A percentile compares a stretch with the other conserved stretches of the same genome.
These are phyloP conservation scores for Colletotrichum liaoningense DNA, from an alignment of 2,329 filamentous ascomycete species.

Conservation along the genomic window DNA sequence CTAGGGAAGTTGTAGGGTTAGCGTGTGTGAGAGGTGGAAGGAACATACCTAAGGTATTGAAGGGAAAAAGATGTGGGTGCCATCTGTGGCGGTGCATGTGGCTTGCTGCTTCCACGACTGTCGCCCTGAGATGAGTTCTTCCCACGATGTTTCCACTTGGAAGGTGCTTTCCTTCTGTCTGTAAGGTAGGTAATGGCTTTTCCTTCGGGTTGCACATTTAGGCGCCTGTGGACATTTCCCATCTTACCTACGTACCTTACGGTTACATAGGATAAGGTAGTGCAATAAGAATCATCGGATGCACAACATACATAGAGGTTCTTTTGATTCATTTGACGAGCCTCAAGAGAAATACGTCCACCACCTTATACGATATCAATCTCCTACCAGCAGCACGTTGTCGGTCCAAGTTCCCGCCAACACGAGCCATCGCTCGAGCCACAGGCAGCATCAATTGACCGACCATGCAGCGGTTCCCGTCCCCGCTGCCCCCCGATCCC, in stretches of 20 bases:
- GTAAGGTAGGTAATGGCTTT: background rate
- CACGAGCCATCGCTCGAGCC: constrained; percentile 12
- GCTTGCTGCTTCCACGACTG: constrained; percentile 10
- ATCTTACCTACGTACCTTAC: too few relatives aligned
- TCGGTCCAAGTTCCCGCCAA: background rate
- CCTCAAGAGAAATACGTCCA: background rate
- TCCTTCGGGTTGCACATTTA: background rate
- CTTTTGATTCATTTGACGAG: background rate
- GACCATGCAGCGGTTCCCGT: constrained; percentile 26
- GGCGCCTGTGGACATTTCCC: too few relatives aligned
- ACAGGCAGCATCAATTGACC: constrained; percentile 11
- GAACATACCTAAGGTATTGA: background rate
- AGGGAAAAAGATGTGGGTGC: background rate
- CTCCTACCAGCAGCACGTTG: background rate
- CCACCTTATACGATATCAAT: background rate
- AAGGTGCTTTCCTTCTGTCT: background rate
- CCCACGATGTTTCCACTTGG: background rate
- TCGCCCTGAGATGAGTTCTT: background rate
- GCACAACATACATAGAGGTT: background rate
- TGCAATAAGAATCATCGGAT: background rate
- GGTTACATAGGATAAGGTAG: background rate
- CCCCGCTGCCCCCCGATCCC: constrained; percentile 15
- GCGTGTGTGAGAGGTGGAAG: constrained; percentile 19
- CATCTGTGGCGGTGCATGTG: constrained; percentile 35
- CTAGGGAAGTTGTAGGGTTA: constrained; percentile 34